Conservation (phyloP, 176 grass and related monocot species). For the Urochloa ruziziensis region DNA sequence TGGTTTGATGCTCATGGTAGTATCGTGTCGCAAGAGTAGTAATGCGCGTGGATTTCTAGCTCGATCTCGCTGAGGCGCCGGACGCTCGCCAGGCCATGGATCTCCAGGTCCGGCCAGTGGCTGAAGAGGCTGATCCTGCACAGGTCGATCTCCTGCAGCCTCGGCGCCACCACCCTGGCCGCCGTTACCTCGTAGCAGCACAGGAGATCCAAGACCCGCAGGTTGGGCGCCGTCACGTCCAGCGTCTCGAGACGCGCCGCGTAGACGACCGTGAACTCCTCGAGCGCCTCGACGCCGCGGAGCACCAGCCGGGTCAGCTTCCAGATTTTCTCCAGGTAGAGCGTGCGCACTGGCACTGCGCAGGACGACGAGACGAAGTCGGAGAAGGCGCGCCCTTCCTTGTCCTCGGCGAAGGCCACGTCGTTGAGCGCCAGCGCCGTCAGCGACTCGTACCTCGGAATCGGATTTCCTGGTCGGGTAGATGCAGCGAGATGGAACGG, state of each 20-base stretch:
- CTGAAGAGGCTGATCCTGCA: background rate
- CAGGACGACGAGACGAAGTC: background rate
- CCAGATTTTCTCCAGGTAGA: no score
- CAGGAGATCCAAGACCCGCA: background rate
- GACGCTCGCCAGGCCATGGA: background rate
- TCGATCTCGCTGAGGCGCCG: background rate
- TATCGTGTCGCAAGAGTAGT: background rate
- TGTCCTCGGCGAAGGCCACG: no score
- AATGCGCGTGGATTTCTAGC: background rate
- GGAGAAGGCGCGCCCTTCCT: background rate
- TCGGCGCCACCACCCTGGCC: background rate
- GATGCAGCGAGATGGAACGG: background rate
- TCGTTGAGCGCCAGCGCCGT: background rate
- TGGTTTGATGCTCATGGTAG: no score
- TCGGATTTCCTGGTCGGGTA: background rate
- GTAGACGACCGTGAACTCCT: background rate
- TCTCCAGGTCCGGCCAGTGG: background rate
- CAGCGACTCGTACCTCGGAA: background rate
- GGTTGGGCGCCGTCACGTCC: background rate
- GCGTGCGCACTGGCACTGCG: no score
- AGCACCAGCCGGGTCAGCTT: no score
- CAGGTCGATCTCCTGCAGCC: background rate
- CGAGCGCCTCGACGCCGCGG: background rate
- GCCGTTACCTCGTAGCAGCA: no score
- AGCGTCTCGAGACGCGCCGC: background rate